Conservation (phyloP, 345 rosid genomes). For the Camelina laxa region DNA sequence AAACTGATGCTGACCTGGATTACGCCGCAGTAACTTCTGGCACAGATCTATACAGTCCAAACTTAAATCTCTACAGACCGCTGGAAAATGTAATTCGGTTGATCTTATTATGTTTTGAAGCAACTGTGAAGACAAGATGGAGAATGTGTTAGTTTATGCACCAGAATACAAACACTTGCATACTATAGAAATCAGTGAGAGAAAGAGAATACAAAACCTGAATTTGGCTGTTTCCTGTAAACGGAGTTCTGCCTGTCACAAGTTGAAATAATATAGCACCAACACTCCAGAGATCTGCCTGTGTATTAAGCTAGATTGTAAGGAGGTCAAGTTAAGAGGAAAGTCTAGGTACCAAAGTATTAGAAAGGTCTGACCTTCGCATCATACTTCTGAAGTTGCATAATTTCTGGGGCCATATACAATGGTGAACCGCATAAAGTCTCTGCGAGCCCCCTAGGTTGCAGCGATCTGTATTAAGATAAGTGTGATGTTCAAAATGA, state of each 20-base stretch:
- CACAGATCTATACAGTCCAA: conserved; percentile 82
- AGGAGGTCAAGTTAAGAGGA: conserved; percentile 33
- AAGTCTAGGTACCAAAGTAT: conserved; percentile 9
- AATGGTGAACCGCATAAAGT: conserved; percentile 98
- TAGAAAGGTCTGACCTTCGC: conserved; percentile 72
- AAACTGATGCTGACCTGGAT: conserved; percentile 73
- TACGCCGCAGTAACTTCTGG: conserved; percentile 79
- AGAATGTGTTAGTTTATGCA: conserved; percentile 20
- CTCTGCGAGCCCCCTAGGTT: conserved; percentile 95
- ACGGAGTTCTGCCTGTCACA: conserved; percentile 92
- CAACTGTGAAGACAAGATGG: conserved; percentile 61
- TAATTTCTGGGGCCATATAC: conserved; percentile 99
- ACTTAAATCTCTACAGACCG: conserved; percentile 61
- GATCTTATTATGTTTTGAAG: conserved; percentile 89
- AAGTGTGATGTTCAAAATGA: conserved; percentile 20
- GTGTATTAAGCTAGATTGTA: conserved; percentile 55
- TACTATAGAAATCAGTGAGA: conserved; percentile 11
- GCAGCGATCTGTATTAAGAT: conserved; percentile 70
- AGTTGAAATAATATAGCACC: conserved; percentile 97
- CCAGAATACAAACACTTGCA: conserved; percentile 13
- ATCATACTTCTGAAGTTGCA: conserved; percentile 98
- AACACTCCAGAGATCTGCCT: conserved; percentile 99
- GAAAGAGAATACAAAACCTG: conserved; percentile 58
- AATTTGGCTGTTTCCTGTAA: conserved; percentile 84
- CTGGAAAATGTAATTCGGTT: conserved; percentile 78